Evolutionary conservation across 2,329 filamentous ascomycete genomes (phyloP), one percentile per base, ranked within the genome.

Genomic region (Aspergillus luchuensis): DNA sequence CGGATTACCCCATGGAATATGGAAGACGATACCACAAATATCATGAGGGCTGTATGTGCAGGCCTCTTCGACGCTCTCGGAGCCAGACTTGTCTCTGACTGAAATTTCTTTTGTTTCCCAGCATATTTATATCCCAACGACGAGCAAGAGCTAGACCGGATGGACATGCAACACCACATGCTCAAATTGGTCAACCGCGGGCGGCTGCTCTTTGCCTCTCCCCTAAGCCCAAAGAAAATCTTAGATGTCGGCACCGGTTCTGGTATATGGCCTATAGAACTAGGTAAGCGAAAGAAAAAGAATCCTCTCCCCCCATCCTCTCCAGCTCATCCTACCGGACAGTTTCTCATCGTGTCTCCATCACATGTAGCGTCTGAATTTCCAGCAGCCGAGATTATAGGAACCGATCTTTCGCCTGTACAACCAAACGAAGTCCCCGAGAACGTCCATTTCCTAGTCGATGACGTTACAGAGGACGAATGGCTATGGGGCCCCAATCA

Each of bases 361-460:
- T 25, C 60, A 28, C 61, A 30, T 10, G 33, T 36, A 77, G 75
- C 75, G 30, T 50, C 66, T 19, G 25, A 75, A 52, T 89, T 87
- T 61, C 87, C 87, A 11, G 70, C 81, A 4, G 78, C 87, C 10
- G 75, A 82, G 62, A 80, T 91, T 30, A 81, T 83, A 52, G 88
- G 87, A 33, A 89, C 85, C 8, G 88, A 91, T 67, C 79, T 91
- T 5, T 89, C 87, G 1, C 87, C 88, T 1, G 87, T 90, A 25
- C 88, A 91, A 69, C 87, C 88, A 2, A 77, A 78, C 4, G 80
- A 84, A 51, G 87, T 91, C 0, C 89, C 90, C 0, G 83, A 85
- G 17, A 93, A 93, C 63, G 88, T 92, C 13, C 85, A 87, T 63
- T 93, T 93, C 66, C 86, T 87, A 62, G 83, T 93, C 49, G 89